Base-by-base conservation (phyloP, 1,139 yeast species). In the Taphrina deformans region DNA sequence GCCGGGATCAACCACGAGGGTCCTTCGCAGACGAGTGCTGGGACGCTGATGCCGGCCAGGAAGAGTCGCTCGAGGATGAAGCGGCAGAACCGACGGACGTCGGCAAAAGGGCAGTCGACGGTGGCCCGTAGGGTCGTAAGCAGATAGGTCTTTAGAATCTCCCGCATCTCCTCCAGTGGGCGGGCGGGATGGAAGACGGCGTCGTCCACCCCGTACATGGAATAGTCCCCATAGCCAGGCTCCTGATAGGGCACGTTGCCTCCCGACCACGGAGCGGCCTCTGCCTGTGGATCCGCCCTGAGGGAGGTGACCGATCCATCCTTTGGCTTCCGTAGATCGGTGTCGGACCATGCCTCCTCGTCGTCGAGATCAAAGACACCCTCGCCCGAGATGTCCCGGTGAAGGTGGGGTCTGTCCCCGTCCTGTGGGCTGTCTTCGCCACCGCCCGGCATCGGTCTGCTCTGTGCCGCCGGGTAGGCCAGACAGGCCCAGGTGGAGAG, bases 61-160 rank as follows among this genome's bases (percentile, higher is more conserved):
- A 33, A 29, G 26, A 59, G n/a, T 18, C 61, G 62, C 33, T 62
- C 35, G n/a, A 65, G 65, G 9, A 59, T 52, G 52, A 21, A 46
- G 35, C 60, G 60, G 18, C 55, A 56, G 24, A 31, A 44, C 0
- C 62, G 44, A 12, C 67, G 65, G 18, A 65, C 64, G 33, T 65
- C 67, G 10, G 51, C 62, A 44, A 60, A 65, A 10, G 67, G 67
- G 26, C 65, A 62, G 40, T 65, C 64, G 38, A 53, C 41, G 14
- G 52, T 56, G 33, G 56, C 55, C 16, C 67, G 64, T 48, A 65
- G 51, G 51, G 62, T 44, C 26, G 44, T 38, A 14, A 65, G 59
- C 24, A 65, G 45, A 24, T 61, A 61, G n/a, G 44, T 21, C 33
- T 61, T 52, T 24, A 61, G 46, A 9, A 52, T 46, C n/a, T 61